Conservation (phyloP, 345 rosid species). For the Acer yangbiense region DNA sequence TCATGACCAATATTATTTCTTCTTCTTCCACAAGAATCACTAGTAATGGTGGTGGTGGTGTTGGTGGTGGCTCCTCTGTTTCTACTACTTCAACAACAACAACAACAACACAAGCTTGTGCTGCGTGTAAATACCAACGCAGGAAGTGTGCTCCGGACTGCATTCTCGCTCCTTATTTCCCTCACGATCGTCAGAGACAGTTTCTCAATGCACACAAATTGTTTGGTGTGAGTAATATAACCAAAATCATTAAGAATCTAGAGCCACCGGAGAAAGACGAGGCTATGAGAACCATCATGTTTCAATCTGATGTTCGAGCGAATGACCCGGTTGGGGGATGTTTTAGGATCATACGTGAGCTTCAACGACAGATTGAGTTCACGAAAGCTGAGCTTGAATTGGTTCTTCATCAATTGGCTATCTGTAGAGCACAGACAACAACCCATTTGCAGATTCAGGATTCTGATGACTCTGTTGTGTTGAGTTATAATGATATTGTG, state of each 20-base stretch:
- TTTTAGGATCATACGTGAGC: constrained; percentile 59
- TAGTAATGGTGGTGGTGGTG: constrained; percentile 26
- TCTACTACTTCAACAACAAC: not conserved
- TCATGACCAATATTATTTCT: not conserved
- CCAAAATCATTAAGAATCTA: constrained; percentile 74
- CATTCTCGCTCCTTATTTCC: constrained; percentile 95
- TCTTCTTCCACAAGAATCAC: not conserved
- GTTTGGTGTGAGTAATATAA: constrained; percentile 89
- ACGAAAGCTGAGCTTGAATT: constrained; percentile 71
- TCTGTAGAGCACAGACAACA: constrained; percentile 30
- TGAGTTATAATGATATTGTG: constrained; percentile 22
- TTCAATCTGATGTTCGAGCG: constrained; percentile 88
- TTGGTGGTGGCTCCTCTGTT: constrained; percentile 16
- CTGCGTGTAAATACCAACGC: constrained; percentile 97
- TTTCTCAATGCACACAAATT: constrained; percentile 94
- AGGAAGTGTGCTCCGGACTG: constrained; percentile 92
- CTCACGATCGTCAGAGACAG: constrained; percentile 76
- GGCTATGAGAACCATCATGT: constrained; percentile 85
- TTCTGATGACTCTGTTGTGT: constrained; percentile 23
- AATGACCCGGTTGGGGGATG: constrained; percentile 88
- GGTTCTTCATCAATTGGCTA: constrained; percentile 73
- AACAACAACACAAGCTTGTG: constrained; percentile 73
- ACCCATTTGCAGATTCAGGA: constrained; percentile 41
- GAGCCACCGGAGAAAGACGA: constrained; percentile 66
- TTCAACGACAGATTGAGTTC: constrained; percentile 68